Base-by-base conservation (phyloP, 1,139 yeast genomes). In the Kluyveromyces sp. region DNA sequence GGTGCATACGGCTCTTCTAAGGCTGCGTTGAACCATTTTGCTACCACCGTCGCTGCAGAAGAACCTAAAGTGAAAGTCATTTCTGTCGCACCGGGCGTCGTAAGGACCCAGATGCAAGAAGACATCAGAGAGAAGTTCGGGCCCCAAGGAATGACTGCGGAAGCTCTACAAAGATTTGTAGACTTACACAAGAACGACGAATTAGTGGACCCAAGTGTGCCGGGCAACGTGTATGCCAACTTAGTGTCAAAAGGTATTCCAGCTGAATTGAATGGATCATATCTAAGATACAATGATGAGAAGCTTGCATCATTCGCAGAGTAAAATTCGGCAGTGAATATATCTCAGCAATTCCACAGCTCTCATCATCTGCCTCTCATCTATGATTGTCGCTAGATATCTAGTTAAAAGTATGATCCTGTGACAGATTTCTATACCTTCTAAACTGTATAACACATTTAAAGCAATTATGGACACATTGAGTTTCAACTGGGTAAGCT, bases 51-150 rank as follows among this genome's bases (percentile, higher is more conserved):
- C 19, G 82, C 85, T 1, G 69, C 67, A 6, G 95, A 86, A 55
- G 94, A 86, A 58, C 41, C 42, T 6, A 26, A 36, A 1, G 68
- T 89, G 22, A 67, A 69, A 40, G 71, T 85, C 7, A 65, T 86
- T 4, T 70, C 95, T 0, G 72, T 89, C 26, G 95, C 95, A 2
- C 97, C 97, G 0, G 97, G 97, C 3, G 94, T 86, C 2, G 96
- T 89, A 2, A 87, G 84, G 58, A 88, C 97, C 1, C 69, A 68
- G 12, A 89, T 89, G 96, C 96, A 89, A 65, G 58, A 55, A 13
- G 80, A 76, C 45, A 87, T 88, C 46, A 75, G 96, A 57, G 80
- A 76, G 22, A 65, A 60, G 35, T 75, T 74, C 55, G 77, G 78
- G 2, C 52, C 52, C 4, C 50, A 56, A 3, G 65, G 66, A 36